Base-by-base conservation (phyloP, 1,284 basidiomycete species). In the Crocinoboletus sp. region DNA sequence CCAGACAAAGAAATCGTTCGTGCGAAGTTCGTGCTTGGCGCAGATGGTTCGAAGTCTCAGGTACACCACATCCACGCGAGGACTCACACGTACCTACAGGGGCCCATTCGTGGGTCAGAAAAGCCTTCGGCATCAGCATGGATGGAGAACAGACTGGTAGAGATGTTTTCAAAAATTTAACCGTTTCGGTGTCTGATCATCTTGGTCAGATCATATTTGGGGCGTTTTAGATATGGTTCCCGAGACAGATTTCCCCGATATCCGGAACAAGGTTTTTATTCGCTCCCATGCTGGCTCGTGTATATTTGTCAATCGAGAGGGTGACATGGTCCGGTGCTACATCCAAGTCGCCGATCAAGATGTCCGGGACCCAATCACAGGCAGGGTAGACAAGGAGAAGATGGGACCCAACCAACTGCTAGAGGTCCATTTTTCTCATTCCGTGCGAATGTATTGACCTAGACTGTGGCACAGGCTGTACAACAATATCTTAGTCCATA, bases 71-170 rank as follows among this genome's bases (percentile, higher is more conserved):
- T 7, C 5, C 20, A 24, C 5, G 28, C 23, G 12, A n/a, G 1
- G 23, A 20, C 40, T 52, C n/a, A 53, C 11, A 32, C 12, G 3
- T 36, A 5, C 23, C 24, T 31, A 27, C 45, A 73, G 72, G 73
- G 8, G 79, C 80, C 1, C 78, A 81, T 56, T 79, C 76, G 5
- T 82, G 80, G 79, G 76, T 78, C 4, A 70, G 79, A 27, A 73
- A 76, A 41, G 53, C 61, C 2, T 64, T 80, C 17, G 72, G 68
- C 3, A 73, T 82, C 42, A 53, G 60, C 15, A 76, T 81, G 73
- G 74, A 79, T 23, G 79, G 79, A 27, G 79, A 82, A 51, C 70
- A 74, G 43, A 76, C 72, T 3, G 73, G 76, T 74, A 32, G 39
- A 59, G 44, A 33, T 6, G 9, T 38, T 28, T 7, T 12, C 10